Conservation (phyloP, 2,329 filamentous ascomycete species). For the Sarocladium strictum region DNA sequence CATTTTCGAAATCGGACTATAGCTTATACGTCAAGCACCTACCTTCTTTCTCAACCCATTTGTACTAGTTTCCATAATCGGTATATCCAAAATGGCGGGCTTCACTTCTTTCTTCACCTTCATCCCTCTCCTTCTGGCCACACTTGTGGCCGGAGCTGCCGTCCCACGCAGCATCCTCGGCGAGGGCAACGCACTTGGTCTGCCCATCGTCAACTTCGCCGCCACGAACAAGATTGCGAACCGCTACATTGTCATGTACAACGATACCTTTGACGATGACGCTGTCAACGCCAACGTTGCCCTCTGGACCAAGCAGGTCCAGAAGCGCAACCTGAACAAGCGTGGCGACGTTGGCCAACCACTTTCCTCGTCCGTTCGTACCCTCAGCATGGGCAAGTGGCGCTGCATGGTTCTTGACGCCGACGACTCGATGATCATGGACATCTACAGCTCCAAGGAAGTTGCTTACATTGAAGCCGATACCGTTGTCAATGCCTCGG, state of each 20-base stretch:
- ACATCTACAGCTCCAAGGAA: slow-evolving; percentile 41
- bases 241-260: slow-evolving; percentile 61
- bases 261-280: slow-evolving; percentile 42
- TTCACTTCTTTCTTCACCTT: slow-evolving; percentile 19
- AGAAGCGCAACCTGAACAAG: slow-evolving; percentile 52
- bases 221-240: slow-evolving; percentile 45
- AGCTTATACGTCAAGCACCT: neutral
- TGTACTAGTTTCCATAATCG: neutral
- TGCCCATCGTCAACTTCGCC: slow-evolving; percentile 45
- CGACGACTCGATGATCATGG: slow-evolving; percentile 42
- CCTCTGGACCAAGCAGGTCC: slow-evolving; percentile 40
- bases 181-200: slow-evolving; percentile 25
- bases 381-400: slow-evolving; percentile 43
- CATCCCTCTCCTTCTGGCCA: slow-evolving; percentile 22
- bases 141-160: slow-evolving; percentile 17
- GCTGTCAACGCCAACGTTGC: slow-evolving; percentile 44
- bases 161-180: slow-evolving; percentile 3
- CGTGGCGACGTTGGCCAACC: slow-evolving; percentile 39
- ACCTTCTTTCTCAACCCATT: neutral
- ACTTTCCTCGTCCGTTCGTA: slow-evolving; percentile 41
- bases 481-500: slow-evolving; percentile 37
- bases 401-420: slow-evolving; percentile 48
- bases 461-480: slow-evolving; percentile 51
- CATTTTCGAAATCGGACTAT: slow-evolving; percentile 15
- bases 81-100: slow-evolving; percentile 19